Evolutionary conservation across 2,329 filamentous ascomycete species (phyloP).

Genomic region (Magnaporthales sp.): DNA sequence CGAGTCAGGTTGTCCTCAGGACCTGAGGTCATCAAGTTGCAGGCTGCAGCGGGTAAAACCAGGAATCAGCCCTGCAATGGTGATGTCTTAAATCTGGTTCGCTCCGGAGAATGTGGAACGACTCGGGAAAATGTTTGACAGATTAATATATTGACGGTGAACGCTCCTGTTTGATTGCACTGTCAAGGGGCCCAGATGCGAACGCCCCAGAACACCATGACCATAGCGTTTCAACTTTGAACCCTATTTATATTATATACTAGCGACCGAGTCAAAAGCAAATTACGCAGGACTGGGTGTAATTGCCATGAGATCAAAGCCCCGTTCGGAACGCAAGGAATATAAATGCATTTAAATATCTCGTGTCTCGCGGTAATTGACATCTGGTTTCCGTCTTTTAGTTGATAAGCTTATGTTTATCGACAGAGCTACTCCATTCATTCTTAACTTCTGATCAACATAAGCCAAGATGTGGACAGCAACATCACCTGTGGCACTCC

Average conservation of each 20-base stretch:
- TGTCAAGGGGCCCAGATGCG: not conserved
- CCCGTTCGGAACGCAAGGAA: not conserved
- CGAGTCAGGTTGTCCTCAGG: too few species aligned
- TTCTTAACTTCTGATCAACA: not conserved
- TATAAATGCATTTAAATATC: not conserved
- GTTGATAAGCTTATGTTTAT: not conserved
- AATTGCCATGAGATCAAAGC: not conserved
- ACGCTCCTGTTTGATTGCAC: not conserved
- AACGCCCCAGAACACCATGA: not conserved
- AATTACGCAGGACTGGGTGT: not conserved
- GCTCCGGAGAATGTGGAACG: not conserved
- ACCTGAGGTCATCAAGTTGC: too few species aligned
- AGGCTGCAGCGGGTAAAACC: not conserved
- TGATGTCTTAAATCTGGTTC: too few species aligned
- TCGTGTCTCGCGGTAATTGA: not conserved
- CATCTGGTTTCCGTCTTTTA: not conserved
- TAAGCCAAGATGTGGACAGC: not conserved
- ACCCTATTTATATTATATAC: not conserved
- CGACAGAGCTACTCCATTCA: not conserved
- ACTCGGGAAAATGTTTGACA: not conserved
- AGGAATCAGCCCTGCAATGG: not conserved
- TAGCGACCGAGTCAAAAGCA: not conserved
- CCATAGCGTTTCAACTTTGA: not conserved
- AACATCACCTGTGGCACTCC: slow-evolving; percentile 1
- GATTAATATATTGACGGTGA: not conserved